Evolutionary conservation across 306 rosid species (phyloP), one percentile per base, ranked within the genome.

Genomic region (Corylus heterophylla): DNA sequence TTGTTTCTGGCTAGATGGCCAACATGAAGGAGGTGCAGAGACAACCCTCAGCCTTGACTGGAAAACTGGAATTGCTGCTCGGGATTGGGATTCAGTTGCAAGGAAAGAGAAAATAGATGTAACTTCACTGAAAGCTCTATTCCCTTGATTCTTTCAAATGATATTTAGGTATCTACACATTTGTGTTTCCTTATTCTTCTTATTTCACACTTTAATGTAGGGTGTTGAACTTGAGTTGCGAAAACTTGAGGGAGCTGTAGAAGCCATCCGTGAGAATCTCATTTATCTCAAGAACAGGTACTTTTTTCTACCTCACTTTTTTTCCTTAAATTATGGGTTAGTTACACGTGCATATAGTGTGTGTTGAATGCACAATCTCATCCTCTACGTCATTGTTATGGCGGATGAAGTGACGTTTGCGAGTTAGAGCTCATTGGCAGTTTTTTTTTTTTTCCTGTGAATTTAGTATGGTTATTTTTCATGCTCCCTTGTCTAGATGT

Each of bases 191-290:
- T 7, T 39, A 10, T 71, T 82, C 37, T 52, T 73, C 45, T 73
- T 39, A 35, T 48, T 20, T 3, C 1, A 31, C 62, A 48, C 27
- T 18, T 74, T 16, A 25, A 69, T 59, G 27, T 42, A 88, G 92
- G 92, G 89, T 59, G 89, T 88, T 81, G 92, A 88, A 72, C 88
- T 88, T 77, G 89, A 88, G 89, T 82, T 88, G 39, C 77, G 76
- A 83, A 88, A 88, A 77, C 88, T 88, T 44, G 89, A 84, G 59
- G 92, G 83, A 59, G 89, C 89, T 8, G 89, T 88, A 71, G 79
- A 88, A 77, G 88, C 89, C 74, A 88, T 88, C 85, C 85, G 66
- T 22, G 86, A 88, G 1, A 88, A 86, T 82, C 78, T 88, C 7
- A 47, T 81, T 39, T 88, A 84, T 77, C 76, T 88, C 72, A 88